These are phyloP conservation scores for Boletus reticuloceps DNA, from an alignment of 768 basidiomycete genomes.

Conservation along the genomic window DNA sequence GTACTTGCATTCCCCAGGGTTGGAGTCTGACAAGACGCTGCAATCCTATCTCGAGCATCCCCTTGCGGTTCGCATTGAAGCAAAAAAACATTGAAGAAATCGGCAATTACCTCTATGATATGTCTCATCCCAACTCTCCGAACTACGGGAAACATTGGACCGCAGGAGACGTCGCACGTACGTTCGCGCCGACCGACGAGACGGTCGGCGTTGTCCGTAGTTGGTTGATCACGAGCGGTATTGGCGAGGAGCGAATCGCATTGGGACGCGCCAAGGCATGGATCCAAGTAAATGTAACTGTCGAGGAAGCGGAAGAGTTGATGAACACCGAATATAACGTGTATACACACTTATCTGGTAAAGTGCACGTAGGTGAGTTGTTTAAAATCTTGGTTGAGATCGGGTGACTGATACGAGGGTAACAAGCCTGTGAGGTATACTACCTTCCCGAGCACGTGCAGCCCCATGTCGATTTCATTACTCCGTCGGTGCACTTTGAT, in stretches of 20 bases:
- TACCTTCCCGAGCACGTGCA: slow-evolving; percentile 31
- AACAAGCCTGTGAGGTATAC: slow-evolving; percentile 31
- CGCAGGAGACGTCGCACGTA: slow-evolving; percentile 24
- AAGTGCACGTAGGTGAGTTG: slow-evolving; percentile 24
- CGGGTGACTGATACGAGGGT: neutral
- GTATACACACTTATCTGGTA: slow-evolving; percentile 22
- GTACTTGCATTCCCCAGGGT: slow-evolving; percentile 30
- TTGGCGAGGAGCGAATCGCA: slow-evolving; percentile 19
- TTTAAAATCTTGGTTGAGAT: neutral
- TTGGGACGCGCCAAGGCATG: slow-evolving; percentile 22
- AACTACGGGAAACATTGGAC: slow-evolving; percentile 34
- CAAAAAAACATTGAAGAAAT: slow-evolving; percentile 31
- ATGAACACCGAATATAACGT: slow-evolving; percentile 34
- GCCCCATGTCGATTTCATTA: slow-evolving; percentile 35
- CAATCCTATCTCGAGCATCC: slow-evolving; percentile 27
- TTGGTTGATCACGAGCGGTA: slow-evolving; percentile 26
- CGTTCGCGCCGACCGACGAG: slow-evolving; percentile 21
- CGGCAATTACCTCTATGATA: slow-evolving; percentile 23
- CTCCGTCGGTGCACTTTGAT: slow-evolving; percentile 36
- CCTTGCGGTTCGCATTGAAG: slow-evolving; percentile 31
- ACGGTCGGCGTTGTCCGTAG: slow-evolving; percentile 19
- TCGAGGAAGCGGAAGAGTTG: slow-evolving; percentile 32
- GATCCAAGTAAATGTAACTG: slow-evolving; percentile 26
- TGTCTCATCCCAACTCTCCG: slow-evolving; percentile 34
- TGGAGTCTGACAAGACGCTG: slow-evolving; percentile 41